A percentile compares a stretch with the other conserved stretches of the same genome.
phyloP scores from a whole-genome alignment of 768 basidiomycete species.

The Phanerochaete carnosa region DNA sequence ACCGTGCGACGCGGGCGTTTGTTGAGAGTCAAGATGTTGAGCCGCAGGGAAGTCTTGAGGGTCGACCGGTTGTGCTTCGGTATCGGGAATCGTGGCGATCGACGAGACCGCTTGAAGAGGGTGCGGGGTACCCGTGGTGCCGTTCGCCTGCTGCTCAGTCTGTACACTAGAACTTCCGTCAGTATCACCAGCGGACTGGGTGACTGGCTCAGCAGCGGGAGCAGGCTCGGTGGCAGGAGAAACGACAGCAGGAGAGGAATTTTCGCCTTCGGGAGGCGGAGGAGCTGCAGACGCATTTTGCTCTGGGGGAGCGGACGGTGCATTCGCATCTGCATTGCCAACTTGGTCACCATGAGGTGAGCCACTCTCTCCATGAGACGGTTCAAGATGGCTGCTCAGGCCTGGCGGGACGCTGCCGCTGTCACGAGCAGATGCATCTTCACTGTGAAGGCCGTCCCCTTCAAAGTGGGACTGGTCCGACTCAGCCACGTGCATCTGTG shows the following conservation, averaged over 20 bases:
- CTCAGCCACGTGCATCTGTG: slow-evolving; percentile 12
- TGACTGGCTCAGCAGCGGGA: slow-evolving; percentile 36
- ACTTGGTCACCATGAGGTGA: not conserved
- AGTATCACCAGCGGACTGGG: slow-evolving; percentile 46
- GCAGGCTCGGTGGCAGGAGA: slow-evolving; percentile 38
- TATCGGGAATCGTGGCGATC: slow-evolving; percentile 48
- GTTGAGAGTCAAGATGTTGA: not conserved
- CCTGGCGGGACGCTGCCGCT: slow-evolving; percentile 8
- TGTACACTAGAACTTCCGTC: slow-evolving; percentile 44
- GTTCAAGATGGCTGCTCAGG: not conserved
- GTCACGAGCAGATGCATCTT: slow-evolving; percentile 1
- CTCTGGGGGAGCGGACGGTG: slow-evolving; percentile 17
- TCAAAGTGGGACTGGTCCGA: slow-evolving; percentile 8
- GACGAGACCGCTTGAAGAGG: slow-evolving; percentile 43
- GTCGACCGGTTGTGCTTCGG: slow-evolving; percentile 30
- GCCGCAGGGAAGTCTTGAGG: not conserved
- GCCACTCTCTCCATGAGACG: not conserved
- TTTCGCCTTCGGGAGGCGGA: slow-evolving; percentile 28
- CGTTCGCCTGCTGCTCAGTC: slow-evolving; percentile 25
- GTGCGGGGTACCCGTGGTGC: slow-evolving; percentile 26
- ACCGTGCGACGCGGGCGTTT: not conserved
- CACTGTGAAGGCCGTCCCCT: not conserved
- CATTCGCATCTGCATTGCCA: slow-evolving; percentile 2
- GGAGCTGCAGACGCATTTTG: slow-evolving; percentile 28
- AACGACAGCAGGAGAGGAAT: slow-evolving; percentile 42